Conservation (phyloP, 2,329 filamentous ascomycete genomes). For the Sporothrix luriei region DNA sequence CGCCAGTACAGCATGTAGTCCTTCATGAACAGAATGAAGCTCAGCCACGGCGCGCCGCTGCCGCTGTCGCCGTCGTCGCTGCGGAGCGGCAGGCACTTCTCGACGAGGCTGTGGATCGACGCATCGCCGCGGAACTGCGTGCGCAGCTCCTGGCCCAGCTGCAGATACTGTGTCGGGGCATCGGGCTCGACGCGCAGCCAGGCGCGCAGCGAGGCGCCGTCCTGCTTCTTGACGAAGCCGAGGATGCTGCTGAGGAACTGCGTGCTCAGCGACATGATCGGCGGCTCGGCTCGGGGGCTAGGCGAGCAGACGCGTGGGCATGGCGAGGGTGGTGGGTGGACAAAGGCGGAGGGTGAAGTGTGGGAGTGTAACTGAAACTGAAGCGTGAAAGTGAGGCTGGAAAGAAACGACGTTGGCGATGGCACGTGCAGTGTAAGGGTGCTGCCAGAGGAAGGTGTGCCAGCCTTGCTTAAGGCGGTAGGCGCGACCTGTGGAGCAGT, state of each 20-base stretch:
- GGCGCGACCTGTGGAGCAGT: conserved; percentile 6
- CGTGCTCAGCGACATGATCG: conserved; percentile 35
- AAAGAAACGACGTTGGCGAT: conserved; percentile 8
- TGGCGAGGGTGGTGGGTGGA: background rate
- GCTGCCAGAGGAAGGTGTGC: background rate
- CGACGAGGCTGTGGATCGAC: conserved; percentile 65
- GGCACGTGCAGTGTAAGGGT: background rate
- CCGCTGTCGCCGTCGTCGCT: conserved; percentile 61
- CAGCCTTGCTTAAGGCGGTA: conserved; percentile 19
- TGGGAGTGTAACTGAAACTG: background rate
- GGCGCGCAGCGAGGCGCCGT: conserved; percentile 66
- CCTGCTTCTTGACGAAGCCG: conserved; percentile 38
- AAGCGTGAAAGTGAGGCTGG: background rate
- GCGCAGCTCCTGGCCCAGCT: conserved; percentile 69
- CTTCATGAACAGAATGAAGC: conserved; percentile 76
- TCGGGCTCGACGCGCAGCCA: conserved; percentile 76
- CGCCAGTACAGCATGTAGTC: conserved; percentile 80
- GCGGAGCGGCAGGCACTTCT: conserved; percentile 61
- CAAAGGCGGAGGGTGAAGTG: background rate
- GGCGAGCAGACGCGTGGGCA: background rate
- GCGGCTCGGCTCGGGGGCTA: background rate
- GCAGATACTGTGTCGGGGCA: conserved; percentile 66
- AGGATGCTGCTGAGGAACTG: conserved; percentile 37
- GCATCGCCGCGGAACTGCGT: conserved; percentile 55
- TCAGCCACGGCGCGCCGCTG: conserved; percentile 69